Conservation (phyloP, 768 basidiomycete species). For the Nidularia sp. region DNA sequence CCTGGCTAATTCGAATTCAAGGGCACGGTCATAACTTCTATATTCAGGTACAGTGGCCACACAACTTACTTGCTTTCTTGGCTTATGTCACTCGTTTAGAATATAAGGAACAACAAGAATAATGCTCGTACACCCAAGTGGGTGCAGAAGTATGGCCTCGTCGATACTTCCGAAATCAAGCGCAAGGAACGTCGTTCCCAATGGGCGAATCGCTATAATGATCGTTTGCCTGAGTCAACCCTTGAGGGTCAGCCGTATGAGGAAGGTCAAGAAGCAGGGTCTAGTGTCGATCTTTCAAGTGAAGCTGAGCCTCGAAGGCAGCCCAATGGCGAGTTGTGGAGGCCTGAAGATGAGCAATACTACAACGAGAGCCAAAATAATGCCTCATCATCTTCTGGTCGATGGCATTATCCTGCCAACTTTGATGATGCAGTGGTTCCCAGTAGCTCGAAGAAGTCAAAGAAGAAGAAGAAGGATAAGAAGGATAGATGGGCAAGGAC, state of each 20-base stretch:
- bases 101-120: constrained; percentile 94
- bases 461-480: constrained; percentile 67
- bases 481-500: constrained; percentile 87
- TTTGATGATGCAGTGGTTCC: constrained; percentile 59
- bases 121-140: constrained; percentile 93
- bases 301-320: constrained; percentile 29
- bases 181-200: constrained; percentile 79
- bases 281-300: constrained; percentile 34
- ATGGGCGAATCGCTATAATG: constrained; percentile 86
- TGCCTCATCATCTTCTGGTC: constrained; percentile 38
- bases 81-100: constrained; percentile 38
- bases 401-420: constrained; percentile 87
- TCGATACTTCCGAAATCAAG: constrained; percentile 73
- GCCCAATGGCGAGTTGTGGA: constrained; percentile 64
- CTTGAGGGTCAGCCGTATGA: constrained; percentile 70
- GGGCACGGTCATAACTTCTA: constrained; percentile 94
- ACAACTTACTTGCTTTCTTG: neutral
- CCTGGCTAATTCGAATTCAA: constrained; percentile 17
- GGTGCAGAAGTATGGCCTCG: constrained; percentile 86
- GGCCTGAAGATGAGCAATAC: constrained; percentile 69
- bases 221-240: constrained; percentile 67
- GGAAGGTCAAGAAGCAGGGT: constrained; percentile 69
- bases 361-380: constrained; percentile 48
- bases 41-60: constrained; percentile 56
- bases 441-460: constrained; percentile 41